These are phyloP conservation scores for Pichia gijzeniarum DNA, from an alignment of 805 yeast genomes.

Conservation along the genomic window DNA sequence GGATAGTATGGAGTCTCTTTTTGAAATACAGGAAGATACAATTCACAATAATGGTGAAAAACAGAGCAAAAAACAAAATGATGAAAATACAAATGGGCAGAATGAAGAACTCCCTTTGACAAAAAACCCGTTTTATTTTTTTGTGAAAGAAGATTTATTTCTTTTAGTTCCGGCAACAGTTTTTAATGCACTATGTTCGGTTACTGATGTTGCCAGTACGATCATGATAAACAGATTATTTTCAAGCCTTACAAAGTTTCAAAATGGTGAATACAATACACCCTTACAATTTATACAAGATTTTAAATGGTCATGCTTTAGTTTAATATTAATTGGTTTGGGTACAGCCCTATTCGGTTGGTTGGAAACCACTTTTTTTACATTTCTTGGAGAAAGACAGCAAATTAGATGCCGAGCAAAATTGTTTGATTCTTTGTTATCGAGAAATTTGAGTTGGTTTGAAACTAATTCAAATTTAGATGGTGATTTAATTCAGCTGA, in stretches of 20 bases:
- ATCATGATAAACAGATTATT: conserved; percentile 65
- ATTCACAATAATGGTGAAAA: too few relatives aligned
- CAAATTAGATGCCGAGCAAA: conserved; percentile 47
- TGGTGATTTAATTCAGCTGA: conserved; percentile 61
- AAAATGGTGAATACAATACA: conserved; percentile 27
- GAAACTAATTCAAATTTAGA: conserved; percentile 50
- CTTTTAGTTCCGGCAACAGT: conserved; percentile 17
- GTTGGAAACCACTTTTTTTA: conserved; percentile 56
- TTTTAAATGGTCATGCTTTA: conserved; percentile 32
- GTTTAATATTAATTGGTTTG: conserved; percentile 40
- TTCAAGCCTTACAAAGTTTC: conserved; percentile 32
- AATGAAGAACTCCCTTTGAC: not conserved
- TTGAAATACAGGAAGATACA: too few relatives aligned
- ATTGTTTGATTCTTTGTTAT: conserved; percentile 40
- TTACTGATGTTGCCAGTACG: conserved; percentile 55
- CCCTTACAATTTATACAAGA: conserved; percentile 29
- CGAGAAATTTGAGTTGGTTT: conserved; percentile 52
- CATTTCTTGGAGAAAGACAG: conserved; percentile 65
- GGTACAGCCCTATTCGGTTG: conserved; percentile 42
- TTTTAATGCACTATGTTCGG: conserved; percentile 42
- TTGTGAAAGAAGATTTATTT: conserved; percentile 20
- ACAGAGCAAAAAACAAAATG: too few relatives aligned
- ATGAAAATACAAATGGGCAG: not conserved
- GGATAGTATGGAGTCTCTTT: too few relatives aligned
- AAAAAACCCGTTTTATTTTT: conserved; percentile 23